A percentile compares a stretch with the other conserved stretches of the same genome.
These are phyloP conservation scores for Ensete glaucum DNA, from an alignment of 176 grass and related monocot species.

Conservation along the genomic window DNA sequence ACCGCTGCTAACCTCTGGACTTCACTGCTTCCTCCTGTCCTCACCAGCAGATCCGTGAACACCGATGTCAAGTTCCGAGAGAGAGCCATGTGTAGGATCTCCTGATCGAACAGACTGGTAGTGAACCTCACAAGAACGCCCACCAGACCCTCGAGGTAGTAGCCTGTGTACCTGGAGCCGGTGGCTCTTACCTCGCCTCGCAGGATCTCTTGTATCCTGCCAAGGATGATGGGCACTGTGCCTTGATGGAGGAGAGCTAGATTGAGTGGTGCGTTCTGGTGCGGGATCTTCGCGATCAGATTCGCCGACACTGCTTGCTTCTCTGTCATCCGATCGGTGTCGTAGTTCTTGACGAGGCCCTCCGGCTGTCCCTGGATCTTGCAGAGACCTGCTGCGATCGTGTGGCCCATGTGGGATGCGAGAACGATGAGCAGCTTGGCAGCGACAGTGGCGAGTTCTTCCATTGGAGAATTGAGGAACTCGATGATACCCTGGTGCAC, in stretches of 20 bases:
- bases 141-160: conserved; percentile 61
- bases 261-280: conserved; percentile 66
- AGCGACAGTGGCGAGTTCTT: conserved; percentile 37
- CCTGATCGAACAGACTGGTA: conserved; percentile 42
- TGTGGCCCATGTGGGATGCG: conserved; percentile 58
- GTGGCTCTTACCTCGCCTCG: conserved; percentile 28
- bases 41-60: conserved; percentile 51
- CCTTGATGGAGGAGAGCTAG: conserved; percentile 45
- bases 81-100: conserved; percentile 48
- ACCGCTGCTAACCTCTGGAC: conserved; percentile 59
- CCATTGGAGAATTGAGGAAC: conserved; percentile 37
- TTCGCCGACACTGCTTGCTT: conserved; percentile 49
- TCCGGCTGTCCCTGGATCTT: conserved; percentile 38
- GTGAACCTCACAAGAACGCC: conserved; percentile 68
- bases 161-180: conserved; percentile 34
- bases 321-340: conserved; percentile 39
- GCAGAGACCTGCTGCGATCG: conserved; percentile 64
- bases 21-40: conserved; percentile 51
- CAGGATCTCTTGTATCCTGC: conserved; percentile 73
- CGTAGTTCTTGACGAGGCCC: conserved; percentile 49
- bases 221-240: conserved; percentile 30
- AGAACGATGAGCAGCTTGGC: conserved; percentile 51
- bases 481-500: conserved; percentile 45
- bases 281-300: conserved; percentile 56
- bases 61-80: conserved; percentile 47